Evolutionary conservation across 208 protist genomes (phyloP), one percentile per base, ranked within the genome.

Genomic region (Leishmania gerbilli): DNA sequence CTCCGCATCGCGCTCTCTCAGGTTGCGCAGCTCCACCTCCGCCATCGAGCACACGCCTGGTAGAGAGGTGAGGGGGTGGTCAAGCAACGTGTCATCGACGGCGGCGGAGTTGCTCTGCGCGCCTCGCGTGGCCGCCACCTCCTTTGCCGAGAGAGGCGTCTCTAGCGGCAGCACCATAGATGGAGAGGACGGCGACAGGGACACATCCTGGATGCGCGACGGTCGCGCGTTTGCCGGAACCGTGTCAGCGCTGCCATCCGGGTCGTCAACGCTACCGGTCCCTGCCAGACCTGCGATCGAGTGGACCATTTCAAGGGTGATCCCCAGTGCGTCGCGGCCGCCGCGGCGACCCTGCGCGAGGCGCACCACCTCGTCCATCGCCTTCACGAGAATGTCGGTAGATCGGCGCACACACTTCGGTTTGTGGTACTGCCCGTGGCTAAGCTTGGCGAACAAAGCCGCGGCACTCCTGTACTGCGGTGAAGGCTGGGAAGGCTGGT

Each of bases 321-420:
- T 72, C 49, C 62, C 82, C 56, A 79, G 53, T 47, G 82, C 47
- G 65, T 85, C 77, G 5, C 64, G 65, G 13, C 79, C 82, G 13
- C 65, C 60, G 34, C 77, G 76, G 72, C 53, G 65, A 37, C 34
- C 53, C 55, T 81, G 62, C 40, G 65, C 76, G 64, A 85, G 71
- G 15, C 82, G 82, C 71, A 85, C 74, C 51, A 82, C 62, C 67
- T 85, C 82, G 74, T 85, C 78, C 11, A 85, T 82, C 51, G 77
- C 82, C 82, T 71, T 81, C 64, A 85, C 64, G 45, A 85, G 74
- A 40, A 79, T 27, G 40, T 81, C 77, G 9, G 82, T 76, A 34
- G 82, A 74, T 58, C 79, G 82, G 13, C 56, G 82, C 62, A 77
- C 77, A 45, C 81, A 74, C 74, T 85, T 85, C 6, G 82, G 82